These are phyloP conservation scores for Beauveria bassiana DNA, from an alignment of 2,329 filamentous ascomycete genomes.

Conservation along the genomic window DNA sequence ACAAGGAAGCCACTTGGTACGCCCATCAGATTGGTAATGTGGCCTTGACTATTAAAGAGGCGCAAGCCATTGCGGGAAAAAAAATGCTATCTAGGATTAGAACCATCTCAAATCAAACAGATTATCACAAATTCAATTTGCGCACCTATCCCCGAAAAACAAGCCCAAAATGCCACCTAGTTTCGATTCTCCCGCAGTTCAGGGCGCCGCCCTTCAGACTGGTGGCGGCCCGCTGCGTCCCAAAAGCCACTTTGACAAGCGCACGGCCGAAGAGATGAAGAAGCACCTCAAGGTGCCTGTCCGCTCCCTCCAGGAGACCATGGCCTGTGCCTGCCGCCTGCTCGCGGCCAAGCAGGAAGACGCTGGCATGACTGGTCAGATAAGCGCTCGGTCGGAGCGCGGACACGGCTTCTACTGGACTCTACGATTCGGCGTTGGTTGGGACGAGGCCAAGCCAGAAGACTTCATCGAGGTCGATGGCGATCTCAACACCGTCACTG, in stretches of 20 bases:
- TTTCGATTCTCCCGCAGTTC: neutral
- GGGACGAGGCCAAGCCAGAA: slow-evolving; percentile 9
- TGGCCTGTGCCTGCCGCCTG: slow-evolving; percentile 8
- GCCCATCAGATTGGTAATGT: neutral
- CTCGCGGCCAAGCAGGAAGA: slow-evolving; percentile 8
- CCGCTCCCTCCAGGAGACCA: slow-evolving; percentile 3
- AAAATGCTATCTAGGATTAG: neutral
- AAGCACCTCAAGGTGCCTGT: slow-evolving; percentile 1
- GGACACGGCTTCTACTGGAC: slow-evolving; percentile 10
- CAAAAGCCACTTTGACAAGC: slow-evolving; percentile 9
- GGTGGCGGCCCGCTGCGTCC: neutral
- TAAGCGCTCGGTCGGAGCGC: slow-evolving; percentile 3
- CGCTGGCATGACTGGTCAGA: slow-evolving; percentile 6
- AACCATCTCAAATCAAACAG: neutral
- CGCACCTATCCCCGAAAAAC: neutral
- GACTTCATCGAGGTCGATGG: slow-evolving; percentile 10
- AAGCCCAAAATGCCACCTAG: neutral
- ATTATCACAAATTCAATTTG: neutral
- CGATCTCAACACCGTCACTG: slow-evolving; percentile 4
- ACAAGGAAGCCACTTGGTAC: neutral
- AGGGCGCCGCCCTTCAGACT: neutral
- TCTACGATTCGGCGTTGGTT: slow-evolving; percentile 7
- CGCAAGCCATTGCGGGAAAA: neutral
- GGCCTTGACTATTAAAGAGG: neutral
- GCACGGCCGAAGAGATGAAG: slow-evolving; percentile 7